These are phyloP conservation scores for Verruconis gallopava DNA, from an alignment of 2,329 filamentous ascomycete genomes.

Conservation along the genomic window DNA sequence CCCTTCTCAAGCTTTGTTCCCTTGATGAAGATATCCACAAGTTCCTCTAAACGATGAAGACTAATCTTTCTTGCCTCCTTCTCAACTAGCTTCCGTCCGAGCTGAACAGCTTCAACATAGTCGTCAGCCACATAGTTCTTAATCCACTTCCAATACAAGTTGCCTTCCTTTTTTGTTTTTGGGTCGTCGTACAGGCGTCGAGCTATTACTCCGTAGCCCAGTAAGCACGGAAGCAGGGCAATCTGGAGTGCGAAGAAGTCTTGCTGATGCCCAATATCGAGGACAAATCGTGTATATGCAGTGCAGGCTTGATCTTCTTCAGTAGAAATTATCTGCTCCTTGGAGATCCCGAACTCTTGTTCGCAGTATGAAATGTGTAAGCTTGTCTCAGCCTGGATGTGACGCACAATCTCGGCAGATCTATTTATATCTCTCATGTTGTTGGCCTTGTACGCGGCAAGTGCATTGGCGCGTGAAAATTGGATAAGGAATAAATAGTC, in stretches of 20 bases:
- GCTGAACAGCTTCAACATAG: conserved; percentile 58
- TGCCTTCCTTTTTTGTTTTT: conserved; percentile 47
- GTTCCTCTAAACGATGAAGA: conserved; percentile 61
- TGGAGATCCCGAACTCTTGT: conserved; percentile 61
- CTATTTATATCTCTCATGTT: conserved; percentile 58
- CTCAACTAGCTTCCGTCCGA: conserved; percentile 63
- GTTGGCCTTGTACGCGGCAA: conserved; percentile 75
- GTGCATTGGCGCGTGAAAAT: conserved; percentile 73
- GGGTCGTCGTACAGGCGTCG: conserved; percentile 52
- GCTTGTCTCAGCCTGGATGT: conserved; percentile 67
- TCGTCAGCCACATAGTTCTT: conserved; percentile 75
- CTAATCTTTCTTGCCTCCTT: conserved; percentile 61
- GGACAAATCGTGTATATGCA: conserved; percentile 69
- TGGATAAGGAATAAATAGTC: conserved; percentile 86
- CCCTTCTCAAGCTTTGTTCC: conserved; percentile 71
- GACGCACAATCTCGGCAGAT: conserved; percentile 57
- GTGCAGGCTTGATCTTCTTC: conserved; percentile 72
- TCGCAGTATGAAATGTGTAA: conserved; percentile 75
- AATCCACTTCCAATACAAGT: conserved; percentile 83
- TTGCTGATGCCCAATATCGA: conserved; percentile 76
- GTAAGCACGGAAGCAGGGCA: conserved; percentile 70
- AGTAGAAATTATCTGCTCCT: conserved; percentile 56
- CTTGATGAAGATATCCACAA: conserved; percentile 73
- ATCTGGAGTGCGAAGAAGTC: conserved; percentile 83
- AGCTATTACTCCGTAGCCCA: conserved; percentile 80